Base-by-base conservation (phyloP, 163 green algal species). In the Chlamydomonas reinhardtii region DNA sequence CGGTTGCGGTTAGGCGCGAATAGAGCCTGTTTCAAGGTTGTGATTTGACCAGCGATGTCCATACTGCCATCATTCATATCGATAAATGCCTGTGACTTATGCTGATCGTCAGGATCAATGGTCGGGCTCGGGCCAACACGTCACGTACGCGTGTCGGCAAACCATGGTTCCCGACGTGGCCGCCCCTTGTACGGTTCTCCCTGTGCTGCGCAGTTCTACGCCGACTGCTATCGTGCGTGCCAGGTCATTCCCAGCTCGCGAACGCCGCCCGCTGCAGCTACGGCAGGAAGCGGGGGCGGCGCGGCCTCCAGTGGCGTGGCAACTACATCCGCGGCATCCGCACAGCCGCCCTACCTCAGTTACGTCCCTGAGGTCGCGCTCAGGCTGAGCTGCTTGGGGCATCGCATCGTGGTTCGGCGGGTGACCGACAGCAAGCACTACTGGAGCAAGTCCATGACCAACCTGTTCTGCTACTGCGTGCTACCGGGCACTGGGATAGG, bases 371-470 rank as follows among this genome's bases (percentile, higher is more conserved):
- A 84, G 14, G 77, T 84, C 22, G 77, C 88, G 14, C 88, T 91
- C 17, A 39, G 75, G 31, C 83, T 90, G 35, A 39, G 48, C 48
- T 74, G 86, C 52, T 86, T 86, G 65, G 90, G 90, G 11, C 90
- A 91, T 62, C 34, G 52, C 4, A 71, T 93, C 39, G 87, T 90
- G 25, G 74, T 93, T 48, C 90, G 90, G 29, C 80, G 87, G 31
- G 90, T 93, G 86, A 17, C 86, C 16, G 76, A 90, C 79, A 80
- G 73, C 22, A 73, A 76, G 24, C 74, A 87, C 4, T 91, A 91
- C 90, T 93, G 90, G 90, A 90, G 82, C 35, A 85, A 83, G 56
- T 72, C 78, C 12, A 90, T 91, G 79, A 81, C 87, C 66, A 93
- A 93, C 72, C 84, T 75, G 19, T 93, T 93, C 62, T 88, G 82